phyloP scores from a whole-genome alignment of 2,329 filamentous ascomycete genomes.

The Cladobotryum protrusum region DNA sequence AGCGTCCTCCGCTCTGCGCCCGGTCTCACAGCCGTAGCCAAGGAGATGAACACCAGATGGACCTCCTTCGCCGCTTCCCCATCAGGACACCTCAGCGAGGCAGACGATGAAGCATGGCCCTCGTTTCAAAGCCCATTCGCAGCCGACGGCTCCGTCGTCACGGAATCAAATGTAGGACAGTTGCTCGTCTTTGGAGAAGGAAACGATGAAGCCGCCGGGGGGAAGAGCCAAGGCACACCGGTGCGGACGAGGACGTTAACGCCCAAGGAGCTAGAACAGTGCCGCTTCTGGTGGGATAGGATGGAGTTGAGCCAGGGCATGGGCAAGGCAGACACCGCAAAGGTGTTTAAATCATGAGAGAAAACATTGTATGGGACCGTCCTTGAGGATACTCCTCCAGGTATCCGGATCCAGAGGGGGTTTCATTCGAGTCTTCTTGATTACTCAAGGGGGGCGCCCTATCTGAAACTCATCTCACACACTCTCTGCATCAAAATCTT shows the following conservation, averaged over 20 bases:
- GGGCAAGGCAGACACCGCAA: slow-evolving; percentile 12
- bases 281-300: slow-evolving; percentile 56
- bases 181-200: slow-evolving; percentile 53
- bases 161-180: slow-evolving; percentile 20
- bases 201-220: slow-evolving; percentile 47
- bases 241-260: slow-evolving; percentile 38
- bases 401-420: no score
- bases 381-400: no score
- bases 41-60: slow-evolving; percentile 40
- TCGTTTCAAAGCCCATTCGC: slow-evolving; percentile 36
- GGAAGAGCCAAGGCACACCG: slow-evolving; percentile 34
- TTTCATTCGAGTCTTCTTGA: no score
- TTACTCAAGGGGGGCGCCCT: no score
- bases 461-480: no score
- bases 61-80: slow-evolving; percentile 28
- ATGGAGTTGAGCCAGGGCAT: slow-evolving; percentile 29
- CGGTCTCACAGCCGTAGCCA: slow-evolving; percentile 33
- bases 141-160: slow-evolving; percentile 19
- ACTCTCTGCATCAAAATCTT: no score
- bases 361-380: no score
- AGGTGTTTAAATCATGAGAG: background rate
- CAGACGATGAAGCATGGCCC: slow-evolving; percentile 31
- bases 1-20: slow-evolving; percentile 24
- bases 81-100: slow-evolving; percentile 15
- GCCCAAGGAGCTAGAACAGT: slow-evolving; percentile 41